A percentile compares a stretch with the other conserved stretches of the same genome.
phyloP scores from a whole-genome alignment of 805 yeast genomes.

The Komagataella ulmi region DNA sequence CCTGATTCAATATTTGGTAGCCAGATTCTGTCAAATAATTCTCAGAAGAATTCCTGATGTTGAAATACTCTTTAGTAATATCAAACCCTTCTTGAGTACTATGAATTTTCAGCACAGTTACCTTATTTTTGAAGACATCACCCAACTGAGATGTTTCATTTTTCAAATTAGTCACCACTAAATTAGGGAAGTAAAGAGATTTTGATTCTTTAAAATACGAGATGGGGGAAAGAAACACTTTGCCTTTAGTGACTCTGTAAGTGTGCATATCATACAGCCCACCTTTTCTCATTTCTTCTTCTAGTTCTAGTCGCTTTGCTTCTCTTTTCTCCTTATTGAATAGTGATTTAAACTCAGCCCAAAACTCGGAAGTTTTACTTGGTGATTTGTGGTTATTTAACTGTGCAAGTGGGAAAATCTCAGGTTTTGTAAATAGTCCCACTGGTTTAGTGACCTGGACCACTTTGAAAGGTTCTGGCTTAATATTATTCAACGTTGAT shows the following conservation, averaged over 20 bases:
- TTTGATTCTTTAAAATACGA: constrained; percentile 62
- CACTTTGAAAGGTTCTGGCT: constrained; percentile 5
- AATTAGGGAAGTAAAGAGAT: constrained; percentile 74
- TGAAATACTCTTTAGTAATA: constrained; percentile 49
- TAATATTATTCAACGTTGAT: constrained; percentile 5
- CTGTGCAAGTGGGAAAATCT: constrained; percentile 8
- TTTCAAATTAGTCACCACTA: constrained; percentile 40
- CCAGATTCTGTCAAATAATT: constrained; percentile 26
- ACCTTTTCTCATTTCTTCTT: constrained; percentile 51
- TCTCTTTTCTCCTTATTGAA: constrained; percentile 33
- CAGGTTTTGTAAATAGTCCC: constrained; percentile 4
- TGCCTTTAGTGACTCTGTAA: constrained; percentile 68
- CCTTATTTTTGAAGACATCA: constrained; percentile 31
- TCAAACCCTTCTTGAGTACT: constrained; percentile 61
- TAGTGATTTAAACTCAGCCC: constrained; percentile 21
- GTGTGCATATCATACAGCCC: constrained; percentile 55
- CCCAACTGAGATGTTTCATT: constrained; percentile 20
- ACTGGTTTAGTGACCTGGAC: constrained; percentile 5
- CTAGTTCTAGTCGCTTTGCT: constrained; percentile 36
- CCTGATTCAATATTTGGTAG: constrained; percentile 21
- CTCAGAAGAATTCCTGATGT: constrained; percentile 25
- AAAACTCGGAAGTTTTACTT: constrained; percentile 18
- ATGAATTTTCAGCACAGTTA: constrained; percentile 52
- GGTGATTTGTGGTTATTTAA: constrained; percentile 14
- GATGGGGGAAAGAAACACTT: constrained; percentile 73